Percentiles rank a stretch among this genome's conserved stretches.
These are phyloP conservation scores for Brassica incana DNA, from an alignment of 345 rosid genomes.

Conservation along the genomic window DNA sequence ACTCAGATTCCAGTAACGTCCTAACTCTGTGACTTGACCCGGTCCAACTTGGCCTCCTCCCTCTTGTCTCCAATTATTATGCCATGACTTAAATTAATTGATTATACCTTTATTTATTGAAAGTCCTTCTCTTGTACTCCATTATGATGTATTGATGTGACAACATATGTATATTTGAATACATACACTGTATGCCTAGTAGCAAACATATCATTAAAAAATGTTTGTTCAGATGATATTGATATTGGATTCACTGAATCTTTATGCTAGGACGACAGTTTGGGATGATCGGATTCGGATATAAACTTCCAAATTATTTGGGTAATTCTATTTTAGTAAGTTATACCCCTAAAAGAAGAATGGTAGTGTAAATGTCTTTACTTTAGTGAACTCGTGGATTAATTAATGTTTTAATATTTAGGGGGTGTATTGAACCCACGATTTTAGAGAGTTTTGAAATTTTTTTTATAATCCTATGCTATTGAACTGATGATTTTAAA, in stretches of 20 bases:
- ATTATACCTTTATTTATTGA: neutral
- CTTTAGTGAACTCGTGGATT: neutral
- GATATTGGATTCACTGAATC: neutral
- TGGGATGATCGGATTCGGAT: neutral
- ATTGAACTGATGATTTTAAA: too few relatives aligned
- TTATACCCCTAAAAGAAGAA: neutral
- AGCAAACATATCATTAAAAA: neutral
- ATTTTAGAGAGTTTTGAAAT: too few relatives aligned
- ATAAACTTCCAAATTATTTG: neutral
- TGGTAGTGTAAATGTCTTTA: neutral
- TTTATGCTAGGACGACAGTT: neutral
- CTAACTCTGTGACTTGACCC: neutral
- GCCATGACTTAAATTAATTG: neutral
- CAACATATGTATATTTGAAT: neutral
- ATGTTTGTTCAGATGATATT: constrained; percentile 11
- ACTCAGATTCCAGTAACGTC: constrained; percentile 9
- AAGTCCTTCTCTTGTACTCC: neutral
- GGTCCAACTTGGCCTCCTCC: constrained; percentile 24
- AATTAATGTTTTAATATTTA: neutral
- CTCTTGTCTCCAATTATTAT: neutral
- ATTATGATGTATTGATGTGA: neutral
- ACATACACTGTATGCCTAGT: neutral
- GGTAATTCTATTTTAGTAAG: neutral
- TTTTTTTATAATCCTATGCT: too few relatives aligned
- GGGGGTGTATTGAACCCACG: neutral